Evolutionary conservation across 1,139 yeast species (phyloP).

Genomic region (Taphrina confusa): DNA sequence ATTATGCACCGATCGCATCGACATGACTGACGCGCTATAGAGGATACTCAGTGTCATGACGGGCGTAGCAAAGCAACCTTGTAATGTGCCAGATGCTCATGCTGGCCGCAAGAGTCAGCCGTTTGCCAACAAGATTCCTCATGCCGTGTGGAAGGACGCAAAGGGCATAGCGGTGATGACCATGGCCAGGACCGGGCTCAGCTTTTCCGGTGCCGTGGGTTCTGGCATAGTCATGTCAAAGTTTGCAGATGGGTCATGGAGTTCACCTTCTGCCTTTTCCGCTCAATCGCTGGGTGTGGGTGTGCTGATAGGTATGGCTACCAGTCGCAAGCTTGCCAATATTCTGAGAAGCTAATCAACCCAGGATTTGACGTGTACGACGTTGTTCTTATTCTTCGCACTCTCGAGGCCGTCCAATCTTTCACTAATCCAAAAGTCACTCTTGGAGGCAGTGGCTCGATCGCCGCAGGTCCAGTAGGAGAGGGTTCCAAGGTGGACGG

Average conservation of each 20-base stretch:
- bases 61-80: slow-evolving; percentile 5
- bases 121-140: slow-evolving; percentile 21
- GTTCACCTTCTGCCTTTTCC: slow-evolving; percentile 21
- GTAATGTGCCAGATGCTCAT: slow-evolving; percentile 1
- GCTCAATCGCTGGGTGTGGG: slow-evolving; percentile 29
- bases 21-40: too few species aligned
- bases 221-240: slow-evolving; percentile 26
- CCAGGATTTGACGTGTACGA: slow-evolving; percentile 25
- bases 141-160: slow-evolving; percentile 12
- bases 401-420: slow-evolving; percentile 14
- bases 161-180: slow-evolving; percentile 33
- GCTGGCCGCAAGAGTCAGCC: slow-evolving; percentile 22
- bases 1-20: too few species aligned
- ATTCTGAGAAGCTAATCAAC: background rate
- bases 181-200: slow-evolving; percentile 25
- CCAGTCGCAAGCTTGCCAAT: background rate
- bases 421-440: slow-evolving; percentile 15
- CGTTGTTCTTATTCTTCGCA: slow-evolving; percentile 19
- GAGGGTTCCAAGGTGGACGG: slow-evolving; percentile 20
- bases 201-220: slow-evolving; percentile 23
- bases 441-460: slow-evolving; percentile 25
- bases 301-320: slow-evolving; percentile 10
- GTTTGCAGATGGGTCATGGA: slow-evolving; percentile 17
- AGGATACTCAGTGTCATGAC: slow-evolving; percentile 8
- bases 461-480: slow-evolving; percentile 33